Percentiles rank a stretch among this genome's conserved stretches.
These are phyloP conservation scores for Aspergillus ochraceoroseus DNA, from an alignment of 2,329 filamentous ascomycete species.

Conservation along the genomic window DNA sequence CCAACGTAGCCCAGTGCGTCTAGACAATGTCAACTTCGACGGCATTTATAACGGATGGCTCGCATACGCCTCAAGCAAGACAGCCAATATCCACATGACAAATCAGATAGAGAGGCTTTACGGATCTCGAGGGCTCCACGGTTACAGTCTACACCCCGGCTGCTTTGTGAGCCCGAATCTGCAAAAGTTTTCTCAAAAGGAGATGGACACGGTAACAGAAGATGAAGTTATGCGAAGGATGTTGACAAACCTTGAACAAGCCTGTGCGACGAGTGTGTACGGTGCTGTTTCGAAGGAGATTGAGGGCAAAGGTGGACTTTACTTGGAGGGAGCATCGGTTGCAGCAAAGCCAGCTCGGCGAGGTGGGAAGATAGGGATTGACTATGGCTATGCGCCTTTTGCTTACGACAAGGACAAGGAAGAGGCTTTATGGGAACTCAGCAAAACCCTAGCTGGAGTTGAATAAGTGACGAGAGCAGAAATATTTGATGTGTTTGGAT, in stretches of 20 bases:
- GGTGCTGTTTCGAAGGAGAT: conserved; percentile 34
- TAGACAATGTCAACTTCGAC: conserved; percentile 41
- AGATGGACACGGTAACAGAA: conserved; percentile 8
- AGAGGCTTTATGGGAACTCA: conserved; percentile 9
- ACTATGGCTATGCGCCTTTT: conserved; percentile 5
- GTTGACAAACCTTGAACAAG: conserved; percentile 36
- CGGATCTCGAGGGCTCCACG: conserved; percentile 44
- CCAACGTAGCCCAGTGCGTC: conserved; percentile 26
- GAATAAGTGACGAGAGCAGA: too few relatives aligned
- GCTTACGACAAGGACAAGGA: not conserved
- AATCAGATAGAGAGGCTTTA: conserved; percentile 52
- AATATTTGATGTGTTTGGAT: too few relatives aligned
- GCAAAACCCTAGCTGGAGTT: conserved; percentile 3
- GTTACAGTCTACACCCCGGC: conserved; percentile 47
- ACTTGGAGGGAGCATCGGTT: conserved; percentile 22
- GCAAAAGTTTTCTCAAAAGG: conserved; percentile 1
- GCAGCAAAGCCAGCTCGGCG: not conserved
- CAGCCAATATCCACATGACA: conserved; percentile 50
- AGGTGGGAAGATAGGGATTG: not conserved
- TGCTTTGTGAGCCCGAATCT: conserved; percentile 1
- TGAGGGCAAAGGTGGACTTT: conserved; percentile 33
- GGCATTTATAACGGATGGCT: conserved; percentile 31
- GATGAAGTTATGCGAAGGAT: conserved; percentile 15
- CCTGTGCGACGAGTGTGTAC: conserved; percentile 40
- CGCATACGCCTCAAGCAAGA: conserved; percentile 50